phyloP scores from a whole-genome alignment of 345 rosid species.

The Lagerstroemia speciosa region DNA sequence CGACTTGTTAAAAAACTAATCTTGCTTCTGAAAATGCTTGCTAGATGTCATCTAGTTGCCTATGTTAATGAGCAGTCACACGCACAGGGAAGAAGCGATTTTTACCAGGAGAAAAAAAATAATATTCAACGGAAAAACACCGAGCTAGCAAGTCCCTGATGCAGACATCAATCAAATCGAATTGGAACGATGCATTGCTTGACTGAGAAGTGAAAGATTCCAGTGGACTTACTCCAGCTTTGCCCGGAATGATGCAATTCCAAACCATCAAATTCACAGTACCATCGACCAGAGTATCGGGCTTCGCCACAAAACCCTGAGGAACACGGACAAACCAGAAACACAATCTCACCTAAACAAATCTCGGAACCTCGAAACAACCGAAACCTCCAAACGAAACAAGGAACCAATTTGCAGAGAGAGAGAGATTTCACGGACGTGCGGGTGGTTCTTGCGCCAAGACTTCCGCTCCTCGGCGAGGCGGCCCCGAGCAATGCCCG shows the following conservation, averaged over 20 bases:
- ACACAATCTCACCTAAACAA: neutral
- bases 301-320: constrained; percentile 98
- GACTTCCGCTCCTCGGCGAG: constrained; percentile 89
- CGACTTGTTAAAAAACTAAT: neutral
- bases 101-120: neutral
- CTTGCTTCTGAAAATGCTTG: neutral
- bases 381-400: constrained; percentile 3
- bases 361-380: neutral
- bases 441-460: constrained; percentile 97
- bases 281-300: constrained; percentile 70
- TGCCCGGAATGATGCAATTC: constrained; percentile 97
- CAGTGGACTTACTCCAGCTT: constrained; percentile 60
- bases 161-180: no score
- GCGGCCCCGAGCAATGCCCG: constrained; percentile 94
- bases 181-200: no score
- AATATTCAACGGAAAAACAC: no score
- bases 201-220: no score
- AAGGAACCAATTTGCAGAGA: neutral
- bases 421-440: constrained; percentile 35
- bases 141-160: no score
- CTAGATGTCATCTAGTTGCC: neutral
- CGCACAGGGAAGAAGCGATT: neutral
- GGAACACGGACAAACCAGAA: neutral
- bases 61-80: neutral
- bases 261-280: constrained; percentile 84